phyloP scores from a whole-genome alignment of 176 grass and related monocot genomes.

The Oryza officinalis region DNA sequence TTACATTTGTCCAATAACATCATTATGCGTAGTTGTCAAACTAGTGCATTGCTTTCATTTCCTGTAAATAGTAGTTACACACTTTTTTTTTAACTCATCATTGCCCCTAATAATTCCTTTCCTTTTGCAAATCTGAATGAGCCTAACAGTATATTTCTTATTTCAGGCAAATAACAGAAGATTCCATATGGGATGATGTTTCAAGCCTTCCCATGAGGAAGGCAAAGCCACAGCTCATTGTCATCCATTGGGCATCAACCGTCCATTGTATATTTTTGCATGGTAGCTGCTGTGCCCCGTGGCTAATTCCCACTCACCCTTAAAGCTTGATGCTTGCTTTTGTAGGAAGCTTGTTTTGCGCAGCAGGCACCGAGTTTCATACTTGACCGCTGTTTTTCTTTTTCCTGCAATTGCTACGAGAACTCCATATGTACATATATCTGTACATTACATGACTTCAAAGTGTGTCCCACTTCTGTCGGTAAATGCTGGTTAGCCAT shows the following conservation, averaged over 20 bases:
- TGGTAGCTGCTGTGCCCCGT: background rate
- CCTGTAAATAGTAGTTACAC: background rate
- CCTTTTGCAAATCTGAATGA: background rate
- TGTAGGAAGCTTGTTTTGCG: constrained; percentile 20
- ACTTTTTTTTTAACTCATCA: background rate
- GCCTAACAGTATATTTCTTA: background rate
- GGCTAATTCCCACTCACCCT: constrained; percentile 18
- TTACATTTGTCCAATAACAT: background rate
- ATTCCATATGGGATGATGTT: background rate
- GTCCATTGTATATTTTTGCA: constrained; percentile 28
- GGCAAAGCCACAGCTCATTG: constrained; percentile 13
- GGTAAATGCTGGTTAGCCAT: constrained; percentile 5
- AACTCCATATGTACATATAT: constrained; percentile 51
- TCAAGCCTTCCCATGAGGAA: constrained; percentile 3
- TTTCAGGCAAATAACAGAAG: constrained; percentile 44
- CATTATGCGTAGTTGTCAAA: background rate
- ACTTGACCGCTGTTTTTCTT: constrained; percentile 19
- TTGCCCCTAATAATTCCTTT: background rate
- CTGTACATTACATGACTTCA: constrained; percentile 42
- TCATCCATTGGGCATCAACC: background rate
- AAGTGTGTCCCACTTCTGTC: background rate
- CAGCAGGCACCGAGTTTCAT: background rate
- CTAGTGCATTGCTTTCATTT: background rate
- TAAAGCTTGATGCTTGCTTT: constrained; percentile 1
- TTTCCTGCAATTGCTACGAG: background rate